A percentile compares a stretch with the other conserved stretches of the same genome.
Evolutionary conservation across 345 rosid genomes (phyloP).

Genomic region (Pelargonium nanum): DNA sequence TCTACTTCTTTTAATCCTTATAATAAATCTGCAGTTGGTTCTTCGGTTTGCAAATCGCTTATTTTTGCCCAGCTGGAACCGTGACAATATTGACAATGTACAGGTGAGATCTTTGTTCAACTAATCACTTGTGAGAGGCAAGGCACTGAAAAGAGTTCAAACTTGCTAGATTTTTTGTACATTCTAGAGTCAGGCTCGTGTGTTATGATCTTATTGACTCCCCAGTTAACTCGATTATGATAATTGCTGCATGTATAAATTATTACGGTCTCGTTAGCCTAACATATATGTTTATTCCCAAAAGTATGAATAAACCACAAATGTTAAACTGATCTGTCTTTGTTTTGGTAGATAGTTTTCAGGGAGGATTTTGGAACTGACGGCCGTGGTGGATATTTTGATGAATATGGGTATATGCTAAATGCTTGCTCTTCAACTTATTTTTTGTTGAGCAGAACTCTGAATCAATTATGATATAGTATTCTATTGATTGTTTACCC

Average conservation of each 20-base stretch:
- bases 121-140: not conserved
- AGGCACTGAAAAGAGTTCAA: not conserved
- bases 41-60: slow-evolving; percentile 95
- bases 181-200: not conserved
- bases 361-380: slow-evolving; percentile 99
- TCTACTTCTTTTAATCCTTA: slow-evolving; percentile 11
- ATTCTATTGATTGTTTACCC: not conserved
- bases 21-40: slow-evolving; percentile 50
- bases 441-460: not conserved
- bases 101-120: slow-evolving; percentile 49
- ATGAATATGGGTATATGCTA: slow-evolving; percentile 79
- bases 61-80: slow-evolving; percentile 94
- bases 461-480: not conserved
- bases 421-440: not conserved
- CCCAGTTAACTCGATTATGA: not conserved
- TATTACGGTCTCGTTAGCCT: too few relatives aligned
- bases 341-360: slow-evolving; percentile 67
- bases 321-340: not conserved
- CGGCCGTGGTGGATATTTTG: slow-evolving; percentile 98
- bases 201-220: not conserved
- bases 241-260: too few relatives aligned
- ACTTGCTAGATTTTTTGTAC: not conserved
- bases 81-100: slow-evolving; percentile 89
- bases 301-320: too few relatives aligned
- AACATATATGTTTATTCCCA: not conserved